Conservation (phyloP, 2,329 filamentous ascomycete species). For the Cladophialophora yegresii region DNA sequence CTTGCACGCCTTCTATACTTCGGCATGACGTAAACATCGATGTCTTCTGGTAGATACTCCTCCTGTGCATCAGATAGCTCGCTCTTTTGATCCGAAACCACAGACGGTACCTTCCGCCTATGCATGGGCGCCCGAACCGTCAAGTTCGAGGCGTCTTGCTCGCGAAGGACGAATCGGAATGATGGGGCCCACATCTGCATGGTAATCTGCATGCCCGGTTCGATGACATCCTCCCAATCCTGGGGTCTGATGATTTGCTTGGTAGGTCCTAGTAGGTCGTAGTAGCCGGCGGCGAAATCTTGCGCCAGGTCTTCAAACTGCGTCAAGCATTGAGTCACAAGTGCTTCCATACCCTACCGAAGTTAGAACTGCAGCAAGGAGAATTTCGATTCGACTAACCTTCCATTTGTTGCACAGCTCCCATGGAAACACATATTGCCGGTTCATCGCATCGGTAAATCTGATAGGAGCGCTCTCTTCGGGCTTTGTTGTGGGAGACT, state of each 20-base stretch:
- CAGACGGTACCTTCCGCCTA: background rate
- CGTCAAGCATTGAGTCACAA: background rate
- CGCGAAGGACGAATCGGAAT: too few species aligned
- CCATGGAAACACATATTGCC: background rate
- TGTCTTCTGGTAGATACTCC: background rate
- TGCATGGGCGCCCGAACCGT: background rate
- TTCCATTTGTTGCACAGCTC: background rate
- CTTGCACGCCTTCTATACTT: too few species aligned
- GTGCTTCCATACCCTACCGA: background rate
- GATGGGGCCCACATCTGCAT: background rate
- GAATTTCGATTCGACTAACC: background rate
- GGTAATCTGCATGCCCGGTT: background rate
- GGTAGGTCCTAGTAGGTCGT: background rate
- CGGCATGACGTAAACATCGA: too few species aligned
- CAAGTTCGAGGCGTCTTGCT: background rate
- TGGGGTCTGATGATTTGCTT: background rate
- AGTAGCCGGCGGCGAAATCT: background rate
- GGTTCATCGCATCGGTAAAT: background rate
- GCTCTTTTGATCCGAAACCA: background rate
- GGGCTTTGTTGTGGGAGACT: too few species aligned
- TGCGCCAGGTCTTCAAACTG: background rate
- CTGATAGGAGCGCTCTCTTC: background rate
- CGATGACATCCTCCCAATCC: background rate
- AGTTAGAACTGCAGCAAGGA: background rate
- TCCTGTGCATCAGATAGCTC: background rate